Base-by-base conservation (phyloP, 805 yeast species). In the Cephaloascus fragrans region DNA sequence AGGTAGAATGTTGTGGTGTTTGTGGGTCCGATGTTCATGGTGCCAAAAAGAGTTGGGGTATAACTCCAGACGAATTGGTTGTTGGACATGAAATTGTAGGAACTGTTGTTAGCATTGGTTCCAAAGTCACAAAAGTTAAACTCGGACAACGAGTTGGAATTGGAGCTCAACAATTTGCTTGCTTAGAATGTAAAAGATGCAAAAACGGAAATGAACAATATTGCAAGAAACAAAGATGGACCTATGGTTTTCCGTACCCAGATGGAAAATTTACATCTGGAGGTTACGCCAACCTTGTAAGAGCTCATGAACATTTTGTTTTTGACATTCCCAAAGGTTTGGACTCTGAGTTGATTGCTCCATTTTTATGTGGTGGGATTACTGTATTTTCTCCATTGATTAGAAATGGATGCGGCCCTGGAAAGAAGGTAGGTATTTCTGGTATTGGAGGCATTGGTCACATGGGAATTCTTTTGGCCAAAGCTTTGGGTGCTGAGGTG, bases 141-240 rank as follows among this genome's bases (percentile, higher is more conserved):
- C 55, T 80, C 16, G 95, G 94, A 40, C 80, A 85, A 47, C 67
- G 86, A 46, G 93, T 83, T 19, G 95, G 90, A 39, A 71, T 83
- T 37, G 95, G 95, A 48, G 90, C 93, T 19, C 79, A 75, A 51
- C 64, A 70, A 19, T 63, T 61, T 41, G 64, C 83, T 31, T 84
- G 94, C 62, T 57, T 67, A 40, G 61, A 71, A 14, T 85, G 94
- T 61, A 51, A 64, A 36, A 66, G 76, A 51, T 85, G 66, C 37
- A 31, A 41, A 26, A 26, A 36, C 36, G 49, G 47, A 48, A 50
- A 56, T 45, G 60, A 55, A 35, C 59, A 55, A 39, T 55, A 88
- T 67, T 54, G 64, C 18, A 44, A 51, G 12, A 6, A 23, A 23
- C 6, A 12, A 23, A 23, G 6, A 23, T 23, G 28, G 28, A 23